These are phyloP conservation scores for Tubosaeta sp. DNA, from an alignment of 768 basidiomycete species.

Conservation along the genomic window DNA sequence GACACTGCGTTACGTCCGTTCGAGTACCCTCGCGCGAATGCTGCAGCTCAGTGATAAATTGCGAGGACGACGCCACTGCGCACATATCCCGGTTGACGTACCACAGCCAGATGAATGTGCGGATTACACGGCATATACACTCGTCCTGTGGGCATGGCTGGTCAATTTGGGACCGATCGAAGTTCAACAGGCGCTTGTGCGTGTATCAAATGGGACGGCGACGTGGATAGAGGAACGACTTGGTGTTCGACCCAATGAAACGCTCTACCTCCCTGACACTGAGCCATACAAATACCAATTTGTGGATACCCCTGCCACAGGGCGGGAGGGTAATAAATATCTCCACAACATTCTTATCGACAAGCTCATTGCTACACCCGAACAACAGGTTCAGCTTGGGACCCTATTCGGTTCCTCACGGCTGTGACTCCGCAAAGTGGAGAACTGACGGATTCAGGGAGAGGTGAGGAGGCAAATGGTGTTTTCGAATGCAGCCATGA, in stretches of 20 bases:
- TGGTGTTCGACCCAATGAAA: conserved; percentile 36
- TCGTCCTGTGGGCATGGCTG: conserved; percentile 67
- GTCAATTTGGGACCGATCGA: conserved; percentile 47
- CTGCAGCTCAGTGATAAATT: conserved; percentile 47
- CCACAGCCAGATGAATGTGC: conserved; percentile 52
- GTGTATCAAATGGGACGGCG: conserved; percentile 47
- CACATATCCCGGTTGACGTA: conserved; percentile 31
- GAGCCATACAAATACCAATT: conserved; percentile 48
- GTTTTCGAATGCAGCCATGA: conserved; percentile 49
- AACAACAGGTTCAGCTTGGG: conserved; percentile 64
- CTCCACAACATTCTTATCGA: conserved; percentile 4
- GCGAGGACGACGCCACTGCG: conserved; percentile 49
- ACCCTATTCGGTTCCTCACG: conserved; percentile 76
- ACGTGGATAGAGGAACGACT: conserved; percentile 18
- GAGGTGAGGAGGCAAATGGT: conserved; percentile 54
- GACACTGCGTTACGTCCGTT: conserved; percentile 59
- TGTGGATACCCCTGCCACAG: conserved; percentile 13
- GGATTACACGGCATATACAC: conserved; percentile 56
- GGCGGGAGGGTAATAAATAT: conserved; percentile 12
- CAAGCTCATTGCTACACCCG: conserved; percentile 9
- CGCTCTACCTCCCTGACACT: conserved; percentile 47
- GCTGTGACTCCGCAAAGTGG: conserved; percentile 43
- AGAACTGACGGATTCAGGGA: conserved; percentile 41
- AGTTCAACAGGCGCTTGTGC: conserved; percentile 39
- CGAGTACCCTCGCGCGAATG: conserved; percentile 41